phyloP scores from a whole-genome alignment of 441 rosid genomes.

The Dalechampia spathulata region DNA sequence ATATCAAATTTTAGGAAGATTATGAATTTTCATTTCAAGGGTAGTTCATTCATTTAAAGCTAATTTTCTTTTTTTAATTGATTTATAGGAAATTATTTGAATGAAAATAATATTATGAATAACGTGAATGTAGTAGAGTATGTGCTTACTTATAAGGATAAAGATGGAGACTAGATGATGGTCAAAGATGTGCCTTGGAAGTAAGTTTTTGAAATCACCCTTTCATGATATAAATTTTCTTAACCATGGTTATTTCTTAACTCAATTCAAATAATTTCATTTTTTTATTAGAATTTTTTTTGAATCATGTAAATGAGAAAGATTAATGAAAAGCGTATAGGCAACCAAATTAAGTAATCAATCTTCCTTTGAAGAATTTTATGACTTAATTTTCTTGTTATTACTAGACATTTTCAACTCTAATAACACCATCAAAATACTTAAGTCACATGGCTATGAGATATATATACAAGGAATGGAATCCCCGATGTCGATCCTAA shows the following conservation, averaged over 20 bases:
- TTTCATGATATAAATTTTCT: no score
- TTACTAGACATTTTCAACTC: conserved; percentile 19
- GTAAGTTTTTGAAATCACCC: conserved; percentile 28
- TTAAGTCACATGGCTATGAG: conserved; percentile 22
- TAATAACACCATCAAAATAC: conserved; percentile 29
- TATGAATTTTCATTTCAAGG: not conserved
- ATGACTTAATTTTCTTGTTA: no score
- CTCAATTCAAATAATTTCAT: no score
- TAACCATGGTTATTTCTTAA: no score
- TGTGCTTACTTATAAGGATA: conserved; percentile 58
- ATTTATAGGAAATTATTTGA: conserved; percentile 35
- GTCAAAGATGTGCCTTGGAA: conserved; percentile 75
- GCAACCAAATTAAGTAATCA: conserved; percentile 36
- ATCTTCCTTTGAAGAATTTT: no score
- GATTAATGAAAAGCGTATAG: conserved; percentile 59
- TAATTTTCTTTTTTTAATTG: no score
- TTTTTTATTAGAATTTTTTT: conserved; percentile 49
- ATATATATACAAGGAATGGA: not conserved
- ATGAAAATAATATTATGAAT: conserved; percentile 26
- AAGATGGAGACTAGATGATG: conserved; percentile 71
- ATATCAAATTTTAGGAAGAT: not conserved
- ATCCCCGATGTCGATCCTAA: no score
- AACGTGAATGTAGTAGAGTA: conserved; percentile 29
- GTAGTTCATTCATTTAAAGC: no score
- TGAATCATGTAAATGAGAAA: conserved; percentile 54